Percentiles rank a stretch among this genome's conserved stretches.
phyloP scores from a whole-genome alignment of 2,329 filamentous ascomycete genomes.

The Lanzia echinophila region DNA sequence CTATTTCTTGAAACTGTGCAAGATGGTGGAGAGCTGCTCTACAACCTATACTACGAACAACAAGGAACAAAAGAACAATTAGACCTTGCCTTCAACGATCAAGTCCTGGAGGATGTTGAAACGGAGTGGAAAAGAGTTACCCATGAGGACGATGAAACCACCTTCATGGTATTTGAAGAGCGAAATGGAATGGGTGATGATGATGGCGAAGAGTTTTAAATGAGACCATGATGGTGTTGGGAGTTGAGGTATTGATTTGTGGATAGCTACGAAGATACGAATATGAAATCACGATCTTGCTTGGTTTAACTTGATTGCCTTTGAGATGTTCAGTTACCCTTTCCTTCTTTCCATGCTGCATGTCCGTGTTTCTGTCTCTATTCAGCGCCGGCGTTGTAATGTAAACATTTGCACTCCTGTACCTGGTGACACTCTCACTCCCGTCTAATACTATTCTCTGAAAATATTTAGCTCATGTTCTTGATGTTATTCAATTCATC shows the following conservation, averaged over 20 bases:
- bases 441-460: too few relatives aligned
- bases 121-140: slow-evolving; percentile 59
- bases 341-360: too few relatives aligned
- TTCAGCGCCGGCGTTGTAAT: too few relatives aligned
- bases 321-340: too few relatives aligned
- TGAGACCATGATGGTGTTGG: not conserved
- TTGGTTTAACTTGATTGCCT: too few relatives aligned
- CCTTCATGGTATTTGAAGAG: slow-evolving; percentile 75
- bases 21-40: slow-evolving; percentile 35
- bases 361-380: too few relatives aligned
- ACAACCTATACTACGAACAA: slow-evolving; percentile 52
- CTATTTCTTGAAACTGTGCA: slow-evolving; percentile 30
- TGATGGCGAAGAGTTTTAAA: slow-evolving; percentile 32
- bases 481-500: too few relatives aligned
- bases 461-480: too few relatives aligned
- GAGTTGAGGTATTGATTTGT: not conserved
- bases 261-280: not conserved
- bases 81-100: slow-evolving; percentile 70
- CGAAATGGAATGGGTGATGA: slow-evolving; percentile 57
- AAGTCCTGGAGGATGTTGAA: slow-evolving; percentile 58
- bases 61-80: slow-evolving; percentile 38
- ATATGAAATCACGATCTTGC: not conserved
- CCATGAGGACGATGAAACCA: slow-evolving; percentile 25
- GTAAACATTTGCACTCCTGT: too few relatives aligned
- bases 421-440: too few relatives aligned